Base-by-base conservation (phyloP, 148 eudicot species). In the Cornus controversa region DNA sequence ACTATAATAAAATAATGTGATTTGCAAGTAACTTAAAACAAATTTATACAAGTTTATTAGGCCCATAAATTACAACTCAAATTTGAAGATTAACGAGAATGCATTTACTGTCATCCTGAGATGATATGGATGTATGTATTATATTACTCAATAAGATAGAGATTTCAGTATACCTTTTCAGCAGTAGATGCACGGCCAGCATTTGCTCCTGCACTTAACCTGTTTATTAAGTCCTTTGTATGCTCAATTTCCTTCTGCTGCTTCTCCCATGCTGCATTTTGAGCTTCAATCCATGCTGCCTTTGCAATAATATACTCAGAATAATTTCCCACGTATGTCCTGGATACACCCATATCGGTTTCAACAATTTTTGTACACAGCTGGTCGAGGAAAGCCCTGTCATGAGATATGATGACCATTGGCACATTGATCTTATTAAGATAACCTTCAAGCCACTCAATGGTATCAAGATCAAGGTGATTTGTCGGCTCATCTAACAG, bases 351-450 rank as follows among this genome's bases (percentile, higher is more conserved):
- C 97, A 96, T 93, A 72, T 96, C 99, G 18, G 99, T 96, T 82
- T 96, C 98, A 78, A 96, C 99, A 74, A 96, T 93, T 87, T 96
- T 96, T 42, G 95, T 93, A 79, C 99, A 96, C 60, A 96, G 90
- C 85, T 92, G 97, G 81, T 96, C 99, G 80, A 93, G 98, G 87
- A 96, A 96, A 83, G 99, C 99, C 76, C 99, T 86, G 80, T 96
- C 99, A 64, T 93, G 99, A 80, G 99, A 96, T 84, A 96, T 93
- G 79, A 96, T 93, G 73, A 96, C 97, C 98, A 93, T 92, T 8
- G 99, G 97, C 62, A 96, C 95, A 69, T 89, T 89, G 82, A 92
- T 82, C 87, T 84, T 85, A 57, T 82, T 78, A 69, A 96, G 95
- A 81, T 96, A 96, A 81, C 76, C 90, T 87, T 93, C 99, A 70